Conservation (phyloP, 2,329 filamentous ascomycete genomes). For the Claviceps spartinae region DNA sequence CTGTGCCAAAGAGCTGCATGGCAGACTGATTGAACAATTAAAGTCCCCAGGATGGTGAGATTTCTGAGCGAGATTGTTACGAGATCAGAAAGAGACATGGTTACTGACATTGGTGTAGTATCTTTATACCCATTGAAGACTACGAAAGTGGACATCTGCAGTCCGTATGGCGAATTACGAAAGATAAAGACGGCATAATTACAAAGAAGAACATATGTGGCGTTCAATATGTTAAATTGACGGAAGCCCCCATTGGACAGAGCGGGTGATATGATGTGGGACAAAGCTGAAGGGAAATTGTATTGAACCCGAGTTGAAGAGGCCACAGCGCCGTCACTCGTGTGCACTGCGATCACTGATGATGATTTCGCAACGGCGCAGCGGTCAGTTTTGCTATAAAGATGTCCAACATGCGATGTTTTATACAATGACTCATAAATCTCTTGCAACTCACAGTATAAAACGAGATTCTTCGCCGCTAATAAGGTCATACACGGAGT, state of each 20-base stretch:
- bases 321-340: neutral
- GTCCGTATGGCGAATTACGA: slow-evolving; percentile 62
- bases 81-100: neutral
- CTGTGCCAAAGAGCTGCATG: slow-evolving; percentile 60
- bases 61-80: neutral
- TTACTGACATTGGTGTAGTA: slow-evolving; percentile 23
- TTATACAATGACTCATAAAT: no score
- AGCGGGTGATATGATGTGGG: neutral
- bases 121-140: slow-evolving; percentile 67
- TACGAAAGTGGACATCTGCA: slow-evolving; percentile 35
- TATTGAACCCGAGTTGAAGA: neutral
- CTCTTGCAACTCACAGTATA: no score
- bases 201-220: slow-evolving; percentile 50
- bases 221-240: slow-evolving; percentile 66
- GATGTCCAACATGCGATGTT: no score
- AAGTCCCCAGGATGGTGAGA: slow-evolving; percentile 55
- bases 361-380: no score
- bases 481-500: no score
- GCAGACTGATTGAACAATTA: slow-evolving; percentile 62
- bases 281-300: neutral
- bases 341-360: neutral
- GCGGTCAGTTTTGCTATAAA: no score
- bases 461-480: no score
- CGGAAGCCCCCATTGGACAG: slow-evolving; percentile 42
- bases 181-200: slow-evolving; percentile 50